Evolutionary conservation across 1,284 basidiomycete genomes (phyloP), one percentile per base, ranked within the genome.

Genomic region (Fomes fomentarius): DNA sequence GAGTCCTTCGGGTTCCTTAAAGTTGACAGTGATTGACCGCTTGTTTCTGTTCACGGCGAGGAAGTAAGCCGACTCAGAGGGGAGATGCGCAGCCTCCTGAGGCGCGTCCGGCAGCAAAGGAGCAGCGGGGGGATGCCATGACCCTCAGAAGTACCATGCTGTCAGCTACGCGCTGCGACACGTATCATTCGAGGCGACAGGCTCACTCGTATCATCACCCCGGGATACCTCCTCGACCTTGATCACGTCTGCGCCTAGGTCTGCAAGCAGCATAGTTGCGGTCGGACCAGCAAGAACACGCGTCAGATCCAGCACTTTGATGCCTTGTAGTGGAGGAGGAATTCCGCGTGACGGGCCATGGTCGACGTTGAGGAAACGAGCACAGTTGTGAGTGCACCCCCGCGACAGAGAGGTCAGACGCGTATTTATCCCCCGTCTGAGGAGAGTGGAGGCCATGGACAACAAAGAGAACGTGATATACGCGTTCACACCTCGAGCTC

Each of bases 1-100:
- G n/a, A 90, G 78, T 0, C 94, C 95, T 57, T 88, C 82, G 0
- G 81, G 74, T 1, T 76, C 74, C 71, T 97, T 98, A 72, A 98
- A 87, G 71, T 98, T 93, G 17, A 93, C 78, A 2, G 93, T 95
- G 47, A 97, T 80, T 4, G 92, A 93, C 41, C 90, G 82, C 69
- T 96, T 96, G 75, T 94, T 94, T 48, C 96, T 79, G 70, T 98
- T 98, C 1, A 84, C 87, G 2, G 88, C 82, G 14, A 98, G 81
- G 68, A 97, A 98, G 71, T 98, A 98, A 0, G 96, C 93, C 3
- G 92, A 93, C 70, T 98, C 95, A 9, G 93, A 84, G 4, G 94
- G 94, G 0, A 94, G 78, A 66, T 94, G 84, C 7, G 79, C 69
- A 1, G 86, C 72, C 53, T 80, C 81, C 22, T 69, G 59, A 1